Conservation (phyloP, 2,329 filamentous ascomycete genomes). For the Colletotrichum sp. region DNA sequence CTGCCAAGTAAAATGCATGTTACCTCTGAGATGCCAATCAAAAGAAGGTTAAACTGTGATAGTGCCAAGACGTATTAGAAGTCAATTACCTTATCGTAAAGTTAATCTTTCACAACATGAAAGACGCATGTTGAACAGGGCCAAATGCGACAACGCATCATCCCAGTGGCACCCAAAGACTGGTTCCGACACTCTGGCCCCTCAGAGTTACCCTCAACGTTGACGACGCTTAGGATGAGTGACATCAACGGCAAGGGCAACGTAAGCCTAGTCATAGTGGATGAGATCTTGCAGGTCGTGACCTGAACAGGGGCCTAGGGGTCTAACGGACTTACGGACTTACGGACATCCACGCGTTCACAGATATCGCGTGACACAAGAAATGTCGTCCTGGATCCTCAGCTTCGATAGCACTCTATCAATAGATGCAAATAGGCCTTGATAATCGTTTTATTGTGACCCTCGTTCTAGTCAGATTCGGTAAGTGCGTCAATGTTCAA, state of each 20-base stretch:
- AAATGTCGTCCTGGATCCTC: not conserved
- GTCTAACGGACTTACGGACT: not conserved
- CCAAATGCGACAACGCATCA: not conserved
- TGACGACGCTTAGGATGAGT: not conserved
- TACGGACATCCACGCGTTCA: not conserved
- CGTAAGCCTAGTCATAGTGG: not conserved
- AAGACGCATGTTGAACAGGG: not conserved
- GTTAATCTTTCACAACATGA: not conserved
- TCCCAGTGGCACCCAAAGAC: not conserved
- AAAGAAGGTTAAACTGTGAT: not conserved
- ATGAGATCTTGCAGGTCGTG: not conserved
- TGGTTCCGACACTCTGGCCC: not conserved
- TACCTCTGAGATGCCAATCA: not conserved
- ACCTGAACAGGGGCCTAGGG: not conserved
- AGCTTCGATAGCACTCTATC: not conserved
- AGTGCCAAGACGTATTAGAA: not conserved
- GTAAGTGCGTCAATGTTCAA: not conserved
- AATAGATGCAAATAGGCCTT: not conserved
- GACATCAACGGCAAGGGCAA: not conserved
- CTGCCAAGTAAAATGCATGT: not conserved
- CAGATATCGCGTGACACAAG: not conserved
- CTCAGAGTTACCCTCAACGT: rapidly evolving
- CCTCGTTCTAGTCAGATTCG: not conserved
- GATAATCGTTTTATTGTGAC: not conserved
- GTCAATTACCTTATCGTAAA: not conserved